phyloP scores from a whole-genome alignment of 305 asterid species.

The Solanum hybrid region DNA sequence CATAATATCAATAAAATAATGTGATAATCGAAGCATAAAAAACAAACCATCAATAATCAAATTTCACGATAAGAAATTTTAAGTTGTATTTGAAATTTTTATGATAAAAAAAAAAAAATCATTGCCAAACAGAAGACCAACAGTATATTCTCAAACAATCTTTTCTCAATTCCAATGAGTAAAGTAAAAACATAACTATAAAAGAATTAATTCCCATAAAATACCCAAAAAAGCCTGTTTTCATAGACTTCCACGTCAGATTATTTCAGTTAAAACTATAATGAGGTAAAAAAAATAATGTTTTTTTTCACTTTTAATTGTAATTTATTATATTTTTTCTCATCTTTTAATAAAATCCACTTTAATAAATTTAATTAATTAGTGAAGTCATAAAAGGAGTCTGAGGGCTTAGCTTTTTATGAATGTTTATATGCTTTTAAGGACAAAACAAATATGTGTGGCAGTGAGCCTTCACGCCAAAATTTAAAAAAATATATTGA shows the following conservation, averaged over 20 bases:
- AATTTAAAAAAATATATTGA: neutral
- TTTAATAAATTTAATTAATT: neutral
- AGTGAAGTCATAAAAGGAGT: neutral
- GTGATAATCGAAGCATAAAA: neutral
- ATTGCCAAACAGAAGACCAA: neutral
- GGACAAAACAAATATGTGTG: neutral
- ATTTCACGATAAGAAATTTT: neutral
- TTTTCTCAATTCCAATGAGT: slow-evolving; percentile 11
- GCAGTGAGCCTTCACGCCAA: neutral
- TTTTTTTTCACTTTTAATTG: neutral
- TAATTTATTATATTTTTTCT: neutral
- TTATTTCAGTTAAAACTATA: neutral
- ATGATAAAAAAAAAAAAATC: neutral
- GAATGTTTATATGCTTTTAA: neutral
- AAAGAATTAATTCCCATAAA: neutral
- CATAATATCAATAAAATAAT: neutral
- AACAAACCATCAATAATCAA: neutral
- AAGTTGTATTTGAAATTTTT: neutral
- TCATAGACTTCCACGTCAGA: slow-evolving; percentile 10
- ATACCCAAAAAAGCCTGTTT: slow-evolving; percentile 1
- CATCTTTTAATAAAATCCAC: neutral
- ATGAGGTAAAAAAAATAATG: neutral
- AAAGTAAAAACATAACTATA: neutral
- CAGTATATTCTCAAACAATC: slow-evolving; percentile 18
- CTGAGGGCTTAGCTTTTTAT: neutral